Conservation (phyloP, 371 early-diverging fungal genomes). For the Dinochytrium kinnereticum region DNA sequence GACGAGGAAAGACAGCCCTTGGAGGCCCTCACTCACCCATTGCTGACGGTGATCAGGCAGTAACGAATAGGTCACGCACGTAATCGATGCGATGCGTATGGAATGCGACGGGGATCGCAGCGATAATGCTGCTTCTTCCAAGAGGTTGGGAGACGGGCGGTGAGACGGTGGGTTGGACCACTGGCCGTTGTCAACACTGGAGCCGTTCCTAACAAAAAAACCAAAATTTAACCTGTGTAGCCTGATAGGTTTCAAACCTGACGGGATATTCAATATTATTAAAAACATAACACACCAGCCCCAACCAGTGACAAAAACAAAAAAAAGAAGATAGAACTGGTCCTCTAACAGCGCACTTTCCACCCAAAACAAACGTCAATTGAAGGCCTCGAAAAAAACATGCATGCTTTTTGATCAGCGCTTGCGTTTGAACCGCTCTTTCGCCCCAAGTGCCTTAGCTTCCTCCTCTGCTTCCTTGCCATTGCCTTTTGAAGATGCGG, state of each 20-base stretch:
- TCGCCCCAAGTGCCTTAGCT: constrained; percentile 44
- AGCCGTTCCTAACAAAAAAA: no score
- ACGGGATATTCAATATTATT: neutral
- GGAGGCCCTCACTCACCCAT: no score
- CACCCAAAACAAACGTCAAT: neutral
- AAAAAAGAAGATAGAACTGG: neutral
- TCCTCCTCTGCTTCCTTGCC: constrained; percentile 21
- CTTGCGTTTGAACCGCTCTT: constrained; percentile 55
- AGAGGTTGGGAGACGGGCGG: no score
- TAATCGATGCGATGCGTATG: no score
- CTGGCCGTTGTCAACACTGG: no score
- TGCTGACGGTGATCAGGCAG: no score
- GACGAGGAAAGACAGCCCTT: no score
- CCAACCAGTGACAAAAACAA: neutral
- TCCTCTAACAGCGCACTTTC: neutral
- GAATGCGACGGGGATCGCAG: no score
- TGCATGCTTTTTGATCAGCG: constrained; percentile 20
- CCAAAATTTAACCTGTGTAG: neutral
- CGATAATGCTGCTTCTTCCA: no score
- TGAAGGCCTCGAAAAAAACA: neutral
- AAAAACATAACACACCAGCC: neutral
- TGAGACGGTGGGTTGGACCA: no score
- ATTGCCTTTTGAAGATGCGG: constrained; percentile 26
- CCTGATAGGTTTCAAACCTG: no score
- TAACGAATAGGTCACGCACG: no score